Conservation (phyloP, 2,329 filamentous ascomycete genomes). For the Tricladium varicosporioides region DNA sequence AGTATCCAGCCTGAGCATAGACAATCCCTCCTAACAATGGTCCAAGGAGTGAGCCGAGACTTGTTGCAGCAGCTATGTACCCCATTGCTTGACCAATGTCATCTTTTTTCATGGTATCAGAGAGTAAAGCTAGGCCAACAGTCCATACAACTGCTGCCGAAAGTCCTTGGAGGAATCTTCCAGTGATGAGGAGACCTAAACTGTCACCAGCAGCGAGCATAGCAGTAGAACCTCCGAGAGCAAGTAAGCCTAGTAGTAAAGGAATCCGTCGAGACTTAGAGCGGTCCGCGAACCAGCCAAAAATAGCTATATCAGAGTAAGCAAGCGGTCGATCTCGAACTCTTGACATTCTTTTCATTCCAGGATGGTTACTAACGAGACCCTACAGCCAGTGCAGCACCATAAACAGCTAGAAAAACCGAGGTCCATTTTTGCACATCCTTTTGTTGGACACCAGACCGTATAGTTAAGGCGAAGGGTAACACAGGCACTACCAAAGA, state of each 20-base stretch:
- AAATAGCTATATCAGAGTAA: conserved; percentile 33
- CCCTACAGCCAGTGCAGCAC: conserved; percentile 60
- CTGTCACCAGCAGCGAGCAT: conserved; percentile 64
- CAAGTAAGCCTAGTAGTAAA: conserved; percentile 56
- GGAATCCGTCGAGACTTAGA: conserved; percentile 59
- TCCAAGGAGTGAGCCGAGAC: conserved; percentile 59
- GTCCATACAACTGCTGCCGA: conserved; percentile 73
- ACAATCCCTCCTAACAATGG: conserved; percentile 69
- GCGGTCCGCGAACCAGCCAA: conserved; percentile 59
- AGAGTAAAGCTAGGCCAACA: conserved; percentile 67
- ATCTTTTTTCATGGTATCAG: conserved; percentile 59
- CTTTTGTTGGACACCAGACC: conserved; percentile 48
- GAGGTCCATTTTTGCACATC: conserved; percentile 68
- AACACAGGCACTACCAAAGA: conserved; percentile 67
- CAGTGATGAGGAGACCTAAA: conserved; percentile 59
- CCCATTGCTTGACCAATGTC: conserved; percentile 29
- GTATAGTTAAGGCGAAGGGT: conserved; percentile 61
- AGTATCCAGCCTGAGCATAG: conserved; percentile 59
- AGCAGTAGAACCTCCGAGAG: conserved; percentile 53
- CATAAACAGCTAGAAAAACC: conserved; percentile 70
- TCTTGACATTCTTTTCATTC: no score
- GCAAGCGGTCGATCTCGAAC: no score
- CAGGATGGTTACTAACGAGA: conserved; percentile 25
- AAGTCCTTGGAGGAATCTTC: conserved; percentile 64
- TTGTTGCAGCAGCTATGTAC: conserved; percentile 43